Base-by-base conservation (phyloP, 768 basidiomycete genomes). In the Dacryopinax spathularia region DNA sequence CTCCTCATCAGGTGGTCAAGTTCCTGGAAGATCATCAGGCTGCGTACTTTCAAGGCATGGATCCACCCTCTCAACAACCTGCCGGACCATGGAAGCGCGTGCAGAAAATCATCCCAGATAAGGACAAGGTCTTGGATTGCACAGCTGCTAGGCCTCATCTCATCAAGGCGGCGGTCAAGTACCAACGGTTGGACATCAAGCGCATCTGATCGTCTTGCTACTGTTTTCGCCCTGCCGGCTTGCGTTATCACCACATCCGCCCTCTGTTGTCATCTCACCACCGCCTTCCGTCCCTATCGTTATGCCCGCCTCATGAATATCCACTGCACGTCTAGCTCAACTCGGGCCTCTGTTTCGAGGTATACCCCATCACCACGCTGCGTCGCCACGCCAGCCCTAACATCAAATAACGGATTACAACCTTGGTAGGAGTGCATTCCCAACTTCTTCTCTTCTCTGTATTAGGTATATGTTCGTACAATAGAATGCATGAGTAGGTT, bases 171-270 rank as follows among this genome's bases (percentile, higher is more conserved):
- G 88, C 89, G 69, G 82, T 85, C 69, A 92, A 87, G 75, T 91
- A 91, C 73, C 81, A 87, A 67, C 90, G 86, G 73, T 84, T 96
- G 65, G 84, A 83, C 70, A 91, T 98, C 75, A 93, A 85, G 78
- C 95, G 95, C 69, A 91, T 93, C 72, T 88, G 95, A 75, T 93
- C 62, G 61, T 2, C 63, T 69, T 63, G 39, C 64, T 31, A 15
- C 37, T n/a, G 65, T 67, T 15, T 65, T 62, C 63, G 36, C 62
- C 35, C 60, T 66, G 22, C 67, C 65, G 44, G 41, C 56, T 25
- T 61, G 64, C 43, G 66, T 64, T 62, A 29, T 65, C 2, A 65
- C 67, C 63, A 63, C 68, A 16, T 61, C 61, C 0, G 60, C 65
- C 16, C 66, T 68, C 60, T n/a, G n/a, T n/a, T n/a, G n/a, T n/a